Evolutionary conservation across 1,139 yeast genomes (phyloP), one percentile per base, ranked within the genome.

Genomic region (Candida pseudoviswanathii): DNA sequence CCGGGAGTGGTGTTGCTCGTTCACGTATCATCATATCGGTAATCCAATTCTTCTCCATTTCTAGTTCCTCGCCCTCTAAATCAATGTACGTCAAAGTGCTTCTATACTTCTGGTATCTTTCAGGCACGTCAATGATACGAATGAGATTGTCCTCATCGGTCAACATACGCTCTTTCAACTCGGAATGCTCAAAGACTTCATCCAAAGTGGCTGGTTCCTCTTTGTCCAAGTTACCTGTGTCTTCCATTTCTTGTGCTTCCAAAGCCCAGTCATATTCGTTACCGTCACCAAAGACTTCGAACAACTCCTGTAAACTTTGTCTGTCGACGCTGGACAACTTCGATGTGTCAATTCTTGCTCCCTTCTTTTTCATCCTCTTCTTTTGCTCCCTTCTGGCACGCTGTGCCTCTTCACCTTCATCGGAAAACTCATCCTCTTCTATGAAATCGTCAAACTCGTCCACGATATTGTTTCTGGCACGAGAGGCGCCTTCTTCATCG

Each of bases 231-330:
- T 73, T 78, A 45, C 82, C 82, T 43, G 78, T 82, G 50, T 79
- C 85, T 56, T 78, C 85, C 52, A 84, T 86, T 57, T 85, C 89
- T 68, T 90, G 96, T 32, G 91, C 92, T 61, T 90, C 97, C 52
- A 95, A 76, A 2, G 99, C 99, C 98, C 98, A 94, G 54, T 90
- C 97, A 67, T 94, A 94, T 65, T 92, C 98, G 53, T 86, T 94
- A 43, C 99, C 99, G 66, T 91, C 95, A 54, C 99, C 99, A 64
- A 94, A 94, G 7, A 94, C 92, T 66, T 94, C 99, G 62, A 85
- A 91, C 61, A 94, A 81, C 65, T 94, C 98, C 59, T 90, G 96
- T 56, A 92, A 81, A 65, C 91, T 89, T 63, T 94, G 99, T 54
- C 96, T 86, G 60, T 95, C 97, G 42, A 94, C 86, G 46, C 85